Evolutionary conservation across 345 rosid genomes (phyloP), one percentile per base, ranked within the genome.

Genomic region (Angophora floribunda): DNA sequence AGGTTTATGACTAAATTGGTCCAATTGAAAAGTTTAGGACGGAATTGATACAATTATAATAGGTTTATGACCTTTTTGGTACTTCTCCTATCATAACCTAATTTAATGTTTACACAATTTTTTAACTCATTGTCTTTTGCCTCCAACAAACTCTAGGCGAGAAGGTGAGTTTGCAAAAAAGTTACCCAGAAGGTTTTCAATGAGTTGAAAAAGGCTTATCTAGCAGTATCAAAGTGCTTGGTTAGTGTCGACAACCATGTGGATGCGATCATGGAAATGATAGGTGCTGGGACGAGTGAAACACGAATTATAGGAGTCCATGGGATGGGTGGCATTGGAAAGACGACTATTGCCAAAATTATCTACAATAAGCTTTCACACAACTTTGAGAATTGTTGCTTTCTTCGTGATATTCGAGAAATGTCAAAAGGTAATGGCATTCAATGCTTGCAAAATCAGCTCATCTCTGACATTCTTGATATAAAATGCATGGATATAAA

Each of bases 401-500:
- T 67, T 32, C 78, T 65, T 7, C 0, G 0, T 0, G 0, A 63
- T 0, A 4, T 67, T 0, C 44, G 2, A 0, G 78, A 63, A 67
- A 16, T 0, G 0, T 67, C 44, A 30, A 1, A 67, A 67, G 0
- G 0, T 0, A 4, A 2, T 0, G 22, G 22, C 44, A 67, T 67
- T 67, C 0, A 0, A 7, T 32, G 1, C 22, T 30, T 67, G 1
- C 79, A 30, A 6, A 1, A 2, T 4, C 11, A 67, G 0, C 45
- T 67, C 22, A 7, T 67, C 21, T 32, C 6, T 32, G 22, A 0
- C 22, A 32, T 67, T 1, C 45, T 67, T 11, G 15, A 32, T 6
- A 1, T 0, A 0, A 1, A 4, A n/a, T 0, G 5, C 0, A 6
- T 0, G 0, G 5, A 13, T 14, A 14, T 65, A 0, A n/a, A 3